These are phyloP conservation scores for Hygrocybe coccinea DNA, from an alignment of 768 basidiomycete genomes.

Conservation along the genomic window DNA sequence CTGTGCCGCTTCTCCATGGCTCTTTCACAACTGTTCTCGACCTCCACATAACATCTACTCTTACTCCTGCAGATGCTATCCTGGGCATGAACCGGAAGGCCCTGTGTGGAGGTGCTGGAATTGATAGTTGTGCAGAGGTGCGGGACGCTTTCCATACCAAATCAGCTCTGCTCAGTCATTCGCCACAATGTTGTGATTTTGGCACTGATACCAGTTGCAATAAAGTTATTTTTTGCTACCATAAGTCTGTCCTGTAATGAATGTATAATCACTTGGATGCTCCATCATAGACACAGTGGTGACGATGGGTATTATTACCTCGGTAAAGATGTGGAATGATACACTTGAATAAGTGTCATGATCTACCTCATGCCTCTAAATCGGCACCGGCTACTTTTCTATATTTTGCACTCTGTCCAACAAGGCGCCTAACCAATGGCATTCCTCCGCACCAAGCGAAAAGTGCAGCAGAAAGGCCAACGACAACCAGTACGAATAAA, in stretches of 20 bases:
- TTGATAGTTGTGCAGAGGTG: too few species aligned
- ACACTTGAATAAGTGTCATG: not conserved
- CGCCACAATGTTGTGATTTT: not conserved
- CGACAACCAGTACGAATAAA: conserved; percentile 38
- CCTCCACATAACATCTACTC: too few species aligned
- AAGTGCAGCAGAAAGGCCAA: conserved; percentile 41
- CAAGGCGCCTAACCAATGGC: conserved; percentile 39
- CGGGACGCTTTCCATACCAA: too few species aligned
- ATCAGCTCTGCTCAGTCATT: conserved; percentile 18
- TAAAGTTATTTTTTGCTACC: not conserved
- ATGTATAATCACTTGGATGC: not conserved
- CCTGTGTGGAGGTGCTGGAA: too few species aligned
- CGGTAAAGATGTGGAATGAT: not conserved
- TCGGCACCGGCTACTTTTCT: conserved; percentile 48
- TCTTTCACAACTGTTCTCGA: too few species aligned
- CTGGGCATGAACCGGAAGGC: too few species aligned
- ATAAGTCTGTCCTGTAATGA: too few species aligned
- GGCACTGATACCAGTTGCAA: not conserved
- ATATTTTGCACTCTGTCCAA: conserved; percentile 38
- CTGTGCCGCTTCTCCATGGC: too few species aligned
- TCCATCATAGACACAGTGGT: not conserved
- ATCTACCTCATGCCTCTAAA: conserved; percentile 41
- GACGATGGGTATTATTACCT: not conserved
- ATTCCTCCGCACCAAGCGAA: conserved; percentile 53
- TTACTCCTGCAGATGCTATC: too few species aligned